Base-by-base conservation (phyloP, 2,329 filamentous ascomycete species). In the Fusarium nisikadoi region DNA sequence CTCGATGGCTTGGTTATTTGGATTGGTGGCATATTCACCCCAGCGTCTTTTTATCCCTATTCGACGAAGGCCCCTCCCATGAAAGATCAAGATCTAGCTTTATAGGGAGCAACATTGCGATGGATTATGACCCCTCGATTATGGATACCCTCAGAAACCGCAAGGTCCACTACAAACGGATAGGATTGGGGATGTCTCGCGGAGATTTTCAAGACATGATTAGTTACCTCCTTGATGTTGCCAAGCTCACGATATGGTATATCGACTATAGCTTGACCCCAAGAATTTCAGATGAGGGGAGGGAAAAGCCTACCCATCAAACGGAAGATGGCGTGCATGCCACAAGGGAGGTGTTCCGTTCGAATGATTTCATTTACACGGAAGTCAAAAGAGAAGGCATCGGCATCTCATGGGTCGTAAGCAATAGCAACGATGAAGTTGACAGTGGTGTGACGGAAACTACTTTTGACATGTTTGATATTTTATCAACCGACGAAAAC, bases 121-220 rank as follows among this genome's bases (percentile, higher is more conserved):
- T 73, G 8, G 70, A 73, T 14, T 59, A 61, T n/a, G 66, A 73
- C 14, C 42, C 39, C 6, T 46, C 50, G 3, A 64, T 73, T 25
- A 3, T 58, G 0, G 54, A 70, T 19, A 4, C 5, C 7, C 20
- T 27, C 3, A 14, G 12, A 10, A 16, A 1, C 20, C 23, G 11
- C 7, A 3, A 4, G 7, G 13, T 33, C 2, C 53, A 70, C 16
- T 62, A 33, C 5, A 16, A 38, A 2, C 33, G 45, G 2, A 42
- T 23, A 19, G 38, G 17, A 10, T 23, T 73, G 8, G 8, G 19
- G 5, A 42, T 56, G 38, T 13, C 10, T 6, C 1, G 3, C 7
- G 10, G 23, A 14, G 23, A 11, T 5, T 38, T 71, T 2, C n/a
- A n/a, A 9, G 42, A 58, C 9, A 64, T 73, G 70, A 9, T 66